Percentiles rank a stretch among this genome's conserved stretches.
Evolutionary conservation across 139 green algal genomes (phyloP).

Genomic region (Chlorella sp.): DNA sequence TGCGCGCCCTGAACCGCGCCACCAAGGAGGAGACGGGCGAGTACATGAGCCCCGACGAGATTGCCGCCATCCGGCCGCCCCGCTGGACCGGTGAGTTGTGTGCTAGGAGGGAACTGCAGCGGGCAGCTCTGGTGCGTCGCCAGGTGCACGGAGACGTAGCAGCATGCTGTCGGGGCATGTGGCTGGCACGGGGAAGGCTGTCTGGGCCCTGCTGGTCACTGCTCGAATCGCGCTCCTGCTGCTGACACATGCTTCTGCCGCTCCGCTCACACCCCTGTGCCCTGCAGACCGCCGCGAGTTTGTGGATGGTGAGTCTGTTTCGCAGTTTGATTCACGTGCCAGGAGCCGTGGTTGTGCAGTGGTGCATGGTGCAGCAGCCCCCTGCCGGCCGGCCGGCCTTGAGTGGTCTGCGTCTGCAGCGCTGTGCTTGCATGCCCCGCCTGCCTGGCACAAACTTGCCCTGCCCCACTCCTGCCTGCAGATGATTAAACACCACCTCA

Average conservation of each 20-base stretch:
- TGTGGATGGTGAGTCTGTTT: neutral
- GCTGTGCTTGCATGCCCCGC: neutral
- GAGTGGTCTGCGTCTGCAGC: neutral
- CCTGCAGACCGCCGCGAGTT: constrained; percentile 64
- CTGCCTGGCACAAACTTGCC: neutral
- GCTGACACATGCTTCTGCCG: neutral
- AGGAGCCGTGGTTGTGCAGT: no score
- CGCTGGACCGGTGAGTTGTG: constrained; percentile 65
- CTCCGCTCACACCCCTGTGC: no score
- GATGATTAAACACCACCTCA: no score
- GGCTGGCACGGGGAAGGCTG: no score
- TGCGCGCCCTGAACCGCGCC: constrained; percentile 82
- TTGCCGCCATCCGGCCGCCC: constrained; percentile 74
- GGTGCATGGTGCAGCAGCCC: no score
- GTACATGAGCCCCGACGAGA: constrained; percentile 86
- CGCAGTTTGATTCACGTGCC: neutral
- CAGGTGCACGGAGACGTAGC: no score
- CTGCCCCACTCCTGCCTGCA: neutral
- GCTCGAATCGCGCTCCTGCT: no score
- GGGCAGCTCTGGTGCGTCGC: no score
- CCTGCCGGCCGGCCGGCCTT: no score
- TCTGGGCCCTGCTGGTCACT: no score
- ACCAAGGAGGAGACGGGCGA: constrained; percentile 82
- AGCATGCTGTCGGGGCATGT: no score
- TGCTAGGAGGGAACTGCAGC: no score